Base-by-base conservation (phyloP, 2,329 filamentous ascomycete species). In the Hymenoscyphus repandus region DNA sequence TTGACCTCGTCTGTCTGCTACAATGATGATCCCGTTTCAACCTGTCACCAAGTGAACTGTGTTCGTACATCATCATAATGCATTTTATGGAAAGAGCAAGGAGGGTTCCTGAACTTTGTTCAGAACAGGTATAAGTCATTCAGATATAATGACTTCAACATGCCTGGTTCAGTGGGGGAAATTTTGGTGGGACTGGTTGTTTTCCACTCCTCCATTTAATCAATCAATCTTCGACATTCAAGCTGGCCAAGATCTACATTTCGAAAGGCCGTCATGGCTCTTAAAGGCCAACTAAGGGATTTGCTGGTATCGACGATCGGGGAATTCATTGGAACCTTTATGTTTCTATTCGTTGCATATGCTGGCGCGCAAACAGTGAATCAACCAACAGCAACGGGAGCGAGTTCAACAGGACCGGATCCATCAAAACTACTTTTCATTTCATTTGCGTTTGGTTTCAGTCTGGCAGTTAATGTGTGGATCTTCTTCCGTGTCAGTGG, bases 401-500 rank as follows among this genome's bases (percentile, higher is more conserved):
- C 30, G 11, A 15, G n/a, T 11, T 17, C 38, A 10, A 30, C 46
- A 10, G 17, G 20, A 15, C 38, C 27, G 12, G 38, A 49, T 43
- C 27, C 31, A 12, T n/a, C 32, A 17, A 18, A 31, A 36, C 15
- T 49, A 17, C 40, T 69, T 4, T 69, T 65, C 53, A 44, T 49
- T 39, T 27, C 50, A 13, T 42, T 60, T 17, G 47, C 52, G 1
- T 65, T 65, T 44, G 64, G 60, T 11, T 62, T 56, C 42, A 54
- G 39, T 13, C 64, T 77, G 44, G 70, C 71, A 3, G 73, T 74
- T 50, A 78, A 78, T 57, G 73, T 73, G 2, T 78, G 75, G 75
- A 69, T 75, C 0, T 77, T 77, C 57, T 77, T 71, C 58, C 69
- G 74, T 27, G 66, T 77, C 13, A 72, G 70, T 0, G 74, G 74